A percentile compares a stretch with the other conserved stretches of the same genome.
Evolutionary conservation across 2,329 filamentous ascomycete species (phyloP).

Genomic region (Arthroderma sp.): DNA sequence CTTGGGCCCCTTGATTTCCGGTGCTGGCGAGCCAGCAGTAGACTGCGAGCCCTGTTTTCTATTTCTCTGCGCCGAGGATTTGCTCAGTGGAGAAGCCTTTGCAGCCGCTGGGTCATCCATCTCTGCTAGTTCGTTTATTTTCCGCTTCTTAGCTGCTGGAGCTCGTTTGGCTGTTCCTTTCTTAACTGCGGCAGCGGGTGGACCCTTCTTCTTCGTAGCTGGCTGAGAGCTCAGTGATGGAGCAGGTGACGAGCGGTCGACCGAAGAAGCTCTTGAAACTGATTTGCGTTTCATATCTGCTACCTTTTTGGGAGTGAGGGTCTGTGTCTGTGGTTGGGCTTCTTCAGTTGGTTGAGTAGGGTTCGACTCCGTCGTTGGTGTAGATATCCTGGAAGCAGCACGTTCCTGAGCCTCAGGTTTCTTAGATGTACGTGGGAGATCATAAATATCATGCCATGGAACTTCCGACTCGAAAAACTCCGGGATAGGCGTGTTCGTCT

Average conservation of each 20-base stretch:
- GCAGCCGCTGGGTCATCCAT: slow-evolving; percentile 20
- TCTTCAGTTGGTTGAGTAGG: neutral
- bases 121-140: slow-evolving; percentile 30
- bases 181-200: slow-evolving; percentile 14
- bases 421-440: slow-evolving; percentile 9
- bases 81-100: slow-evolving; percentile 24
- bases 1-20: slow-evolving; percentile 23
- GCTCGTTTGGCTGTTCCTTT: slow-evolving; percentile 28
- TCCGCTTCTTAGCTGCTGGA: slow-evolving; percentile 32
- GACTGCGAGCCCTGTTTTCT: slow-evolving; percentile 30
- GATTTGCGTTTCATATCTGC: slow-evolving; percentile 29
- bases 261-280: slow-evolving; percentile 29
- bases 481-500: slow-evolving; percentile 9
- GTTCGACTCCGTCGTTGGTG: neutral
- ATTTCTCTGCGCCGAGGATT: slow-evolving; percentile 23
- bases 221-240: slow-evolving; percentile 23
- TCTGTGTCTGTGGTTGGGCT: neutral
- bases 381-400: neutral
- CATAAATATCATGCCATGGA: slow-evolving; percentile 29
- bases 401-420: neutral
- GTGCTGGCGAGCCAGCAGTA: slow-evolving; percentile 29
- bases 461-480: slow-evolving; percentile 14
- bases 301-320: slow-evolving; percentile 30
- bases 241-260: slow-evolving; percentile 29
- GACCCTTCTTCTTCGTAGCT: slow-evolving; percentile 11